Conservation (phyloP, 441 rosid species). For the Brassica balearica region DNA sequence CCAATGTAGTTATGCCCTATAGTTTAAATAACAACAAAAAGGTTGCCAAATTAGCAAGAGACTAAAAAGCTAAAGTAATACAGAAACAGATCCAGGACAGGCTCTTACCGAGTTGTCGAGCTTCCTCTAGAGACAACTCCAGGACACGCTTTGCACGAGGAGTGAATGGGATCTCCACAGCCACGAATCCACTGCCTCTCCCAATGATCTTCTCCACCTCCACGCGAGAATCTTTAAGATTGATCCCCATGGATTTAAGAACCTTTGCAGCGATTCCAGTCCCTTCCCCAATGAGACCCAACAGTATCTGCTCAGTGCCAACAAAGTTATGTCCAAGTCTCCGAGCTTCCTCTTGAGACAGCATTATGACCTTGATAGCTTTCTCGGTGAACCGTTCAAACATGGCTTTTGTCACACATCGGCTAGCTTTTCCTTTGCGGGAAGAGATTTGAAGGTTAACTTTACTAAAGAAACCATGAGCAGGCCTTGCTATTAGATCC, state of each 20-base stretch:
- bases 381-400: constrained; percentile 94
- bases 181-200: constrained; percentile 92
- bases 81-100: not conserved
- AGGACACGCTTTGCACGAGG: constrained; percentile 96
- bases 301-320: constrained; percentile 91
- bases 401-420: constrained; percentile 76
- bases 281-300: constrained; percentile 97
- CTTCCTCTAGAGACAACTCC: constrained; percentile 93
- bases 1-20: constrained; percentile 98
- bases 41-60: no score
- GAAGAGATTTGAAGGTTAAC: constrained; percentile 52
- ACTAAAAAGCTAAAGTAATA: not conserved
- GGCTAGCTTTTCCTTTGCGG: constrained; percentile 51
- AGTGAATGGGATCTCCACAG: constrained; percentile 97
- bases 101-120: constrained; percentile 86
- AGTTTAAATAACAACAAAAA: constrained; percentile 22
- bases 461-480: constrained; percentile 54
- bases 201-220: constrained; percentile 98
- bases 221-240: constrained; percentile 88
- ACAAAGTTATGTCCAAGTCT: constrained; percentile 94
- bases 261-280: constrained; percentile 99
- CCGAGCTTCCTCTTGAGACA: constrained; percentile 98
- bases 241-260: constrained; percentile 95
- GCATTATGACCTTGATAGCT: constrained; percentile 96
- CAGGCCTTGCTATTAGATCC: constrained; percentile 48